Evolutionary conservation across 192 early-diverging fungal genomes (phyloP), one percentile per base, ranked within the genome.

Genomic region (Diversispora eburnea): DNA sequence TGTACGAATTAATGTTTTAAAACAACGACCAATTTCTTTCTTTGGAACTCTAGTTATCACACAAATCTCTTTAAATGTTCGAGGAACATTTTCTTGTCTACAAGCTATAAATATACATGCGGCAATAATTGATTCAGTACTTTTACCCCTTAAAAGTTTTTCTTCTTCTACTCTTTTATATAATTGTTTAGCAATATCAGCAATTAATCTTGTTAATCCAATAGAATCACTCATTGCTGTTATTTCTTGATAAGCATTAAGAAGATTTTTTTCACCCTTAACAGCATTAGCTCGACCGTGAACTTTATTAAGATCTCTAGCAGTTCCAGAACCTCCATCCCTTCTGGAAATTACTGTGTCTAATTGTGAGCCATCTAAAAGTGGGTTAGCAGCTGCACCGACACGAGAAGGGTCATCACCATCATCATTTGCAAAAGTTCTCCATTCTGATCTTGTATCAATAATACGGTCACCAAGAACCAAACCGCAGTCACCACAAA

Each of bases 361-460:
- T 20, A 96, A 82, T 70, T 90, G 91, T 42, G 91, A 86, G 20
- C 88, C 88, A 9, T 89, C 92, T 25, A 94, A 84, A 9, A 94
- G 77, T 5, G 91, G 90, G 76, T 96, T 91, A 41, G 85, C 84
- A 13, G 88, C 86, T 8, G 88, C 91, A 83, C 95, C 94, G 47
- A 93, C 93, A 91, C 91, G 92, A 62, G 91, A 93, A 20, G 92
- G 93, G 76, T 94, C 91, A 76, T 93, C 92, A 58, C 89, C 91
- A 74, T 90, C 94, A 70, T 95, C 94, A 77, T 94, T 93, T 20
- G 93, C 88, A 76, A 95, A 94, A 25, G 95, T 99, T 61, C 97
- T 91, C 97, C 97, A 99, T 78, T 99, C 97, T 1, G 92, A 94
- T 10, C 95, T 88, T 41, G 96, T 95, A 77, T 94, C 94, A 70